Evolutionary conservation across 345 rosid species (phyloP).

Genomic region (Nephelium lappaceum): DNA sequence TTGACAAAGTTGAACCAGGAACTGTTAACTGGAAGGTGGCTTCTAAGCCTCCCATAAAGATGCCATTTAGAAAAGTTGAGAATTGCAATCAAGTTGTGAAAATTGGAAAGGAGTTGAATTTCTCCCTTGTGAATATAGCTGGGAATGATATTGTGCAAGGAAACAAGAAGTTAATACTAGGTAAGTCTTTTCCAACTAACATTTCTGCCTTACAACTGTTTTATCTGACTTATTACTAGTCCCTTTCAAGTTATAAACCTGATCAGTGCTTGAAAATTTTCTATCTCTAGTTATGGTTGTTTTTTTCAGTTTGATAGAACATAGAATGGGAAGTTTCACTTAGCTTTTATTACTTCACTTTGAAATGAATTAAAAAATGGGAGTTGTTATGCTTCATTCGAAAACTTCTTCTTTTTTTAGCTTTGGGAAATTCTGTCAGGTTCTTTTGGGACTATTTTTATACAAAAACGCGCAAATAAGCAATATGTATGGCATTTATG

Average conservation of each 20-base stretch:
- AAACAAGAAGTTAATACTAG: constrained; percentile 81
- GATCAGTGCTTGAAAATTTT: not conserved
- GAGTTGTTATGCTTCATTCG: not conserved
- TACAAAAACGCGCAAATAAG: not conserved
- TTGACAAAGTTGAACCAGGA: constrained; percentile 70
- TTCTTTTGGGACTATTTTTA: not conserved
- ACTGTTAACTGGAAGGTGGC: constrained; percentile 87
- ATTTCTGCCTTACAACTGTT: not conserved
- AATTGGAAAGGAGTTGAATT: constrained; percentile 71
- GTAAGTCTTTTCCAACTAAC: constrained; percentile 34
- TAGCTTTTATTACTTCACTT: too few relatives aligned
- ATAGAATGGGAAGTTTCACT: not conserved
- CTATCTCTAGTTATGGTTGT: not conserved
- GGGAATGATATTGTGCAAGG: constrained; percentile 95
- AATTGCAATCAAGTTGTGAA: constrained; percentile 82
- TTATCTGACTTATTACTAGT: not conserved
- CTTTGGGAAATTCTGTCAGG: not conserved
- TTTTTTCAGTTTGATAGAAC: not conserved
- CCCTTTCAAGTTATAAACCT: not conserved
- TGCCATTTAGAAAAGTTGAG: constrained; percentile 91
- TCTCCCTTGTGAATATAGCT: constrained; percentile 97
- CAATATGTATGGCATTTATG: not conserved
- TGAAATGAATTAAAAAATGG: not conserved
- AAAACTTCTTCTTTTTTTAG: too few relatives aligned
- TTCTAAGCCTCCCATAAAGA: constrained; percentile 85